Base-by-base conservation (phyloP, 108 stramenopile genomes). In the Nitzschia sp. region DNA sequence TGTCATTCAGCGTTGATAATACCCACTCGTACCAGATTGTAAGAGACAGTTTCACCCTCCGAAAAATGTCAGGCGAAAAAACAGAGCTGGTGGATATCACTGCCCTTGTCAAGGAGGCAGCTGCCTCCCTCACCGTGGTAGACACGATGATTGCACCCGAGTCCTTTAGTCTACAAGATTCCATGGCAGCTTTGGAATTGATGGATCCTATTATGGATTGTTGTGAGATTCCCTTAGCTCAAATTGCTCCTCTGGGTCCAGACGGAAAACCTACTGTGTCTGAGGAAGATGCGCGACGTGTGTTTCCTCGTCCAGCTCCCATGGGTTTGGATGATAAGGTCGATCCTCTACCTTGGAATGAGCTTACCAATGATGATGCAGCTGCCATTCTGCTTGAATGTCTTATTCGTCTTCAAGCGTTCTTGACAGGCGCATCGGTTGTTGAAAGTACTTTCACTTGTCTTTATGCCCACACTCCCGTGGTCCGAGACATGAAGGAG, bases 191-290 rank as follows among this genome's bases (percentile, higher is more conserved):
- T 7, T 71, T 92, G 37, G 94, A 97, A 71, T 41, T 97, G 7
- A 86, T 91, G 73, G 94, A 97, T 54, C 56, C 66, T n/a, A 90
- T 90, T 56, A 94, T 95, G 94, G 96, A 97, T 75, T 88, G 88
- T 66, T 90, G 90, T 68, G 87, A 91, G 65, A 75, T 91, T 62
- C 83, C 88, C 15, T 51, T 69, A n/a, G 60, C 70, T 44, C 62
- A 64, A 37, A 57, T 69, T 15, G 41, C 51, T 29, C 57, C 46
- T 15, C 43, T 53, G 11, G 20, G 24, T 48, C 19, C 10, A n/a
- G 55, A 53, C 39, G 34, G 42, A 46, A 10, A 42, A 34, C 11
- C 20, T 3, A 48, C 46, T 6, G 14, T 17, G 2, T 41, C 22
- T 15, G 20, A 26, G 10, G 46, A 55, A 0, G 57, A 69, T 0